Evolutionary conservation across 139 green algal species (phyloP), one percentile per base, ranked within the genome.

Genomic region (Asterochloris sp.): DNA sequence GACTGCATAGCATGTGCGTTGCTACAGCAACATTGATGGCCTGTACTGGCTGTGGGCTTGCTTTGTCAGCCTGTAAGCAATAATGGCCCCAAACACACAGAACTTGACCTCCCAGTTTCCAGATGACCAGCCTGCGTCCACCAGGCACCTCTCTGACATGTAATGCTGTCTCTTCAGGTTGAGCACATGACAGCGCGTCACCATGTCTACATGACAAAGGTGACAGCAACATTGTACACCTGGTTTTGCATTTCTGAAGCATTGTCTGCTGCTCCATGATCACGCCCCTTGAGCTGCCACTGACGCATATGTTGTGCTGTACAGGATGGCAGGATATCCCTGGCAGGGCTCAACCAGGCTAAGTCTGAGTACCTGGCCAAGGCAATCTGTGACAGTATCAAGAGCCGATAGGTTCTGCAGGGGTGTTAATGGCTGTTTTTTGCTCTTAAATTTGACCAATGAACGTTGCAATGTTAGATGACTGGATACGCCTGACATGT

Each of bases 111-210:
- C 21, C 19, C 66, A 71, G 9, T 71, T 2, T 13, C 8, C 8
- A 26, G 66, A 21, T 21, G 19, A 71, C 21, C 1, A 71, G 66
- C 19, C 66, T 71, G 19, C 66, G 9, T 71, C 8, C 8, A 2
- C 9, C 2, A 54, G 38, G 38, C 38, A 54, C 38, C 38, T 54
- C 38, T 54, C 38, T 54, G 38, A 54, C 38, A 54, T 54, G 38
- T 54, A 54, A 24, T 76, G 69, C 69, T 76, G 69, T 24, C 16
- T 74, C 8, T 76, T 74, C 86, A 97, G 93, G 95, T 98, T 38
- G 93, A 97, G 66, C 95, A 97, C 90, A 98, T 99, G 95, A 98
- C 92, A 62, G 93, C 95, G 80, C 97, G 97, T 88, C 93, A 95
- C 87, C 89, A 95, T 60, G 83, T 99, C 13, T 99, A 95, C 92